Evolutionary conservation across 2,329 filamentous ascomycete species (phyloP), one percentile per base, ranked within the genome.

Genomic region (Leptographium galeiforme): DNA sequence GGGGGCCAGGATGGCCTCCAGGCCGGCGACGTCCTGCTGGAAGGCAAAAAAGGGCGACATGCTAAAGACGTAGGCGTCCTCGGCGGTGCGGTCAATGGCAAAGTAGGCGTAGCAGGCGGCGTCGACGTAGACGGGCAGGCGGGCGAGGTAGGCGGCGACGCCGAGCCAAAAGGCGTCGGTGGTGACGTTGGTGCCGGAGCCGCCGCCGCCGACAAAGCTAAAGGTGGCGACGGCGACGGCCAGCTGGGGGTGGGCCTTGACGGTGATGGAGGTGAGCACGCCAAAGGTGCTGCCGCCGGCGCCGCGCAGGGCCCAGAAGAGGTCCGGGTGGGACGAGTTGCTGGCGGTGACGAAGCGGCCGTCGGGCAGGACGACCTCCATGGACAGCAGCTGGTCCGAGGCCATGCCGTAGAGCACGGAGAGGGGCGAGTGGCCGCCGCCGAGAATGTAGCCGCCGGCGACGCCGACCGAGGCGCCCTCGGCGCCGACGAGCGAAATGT

Each of bases 351-450:
- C 62, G 25, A 72, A 66, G 6, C 63, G 58, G 14, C 75, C 75
- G 55, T 69, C 67, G 12, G 72, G 67, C 7, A 70, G 71, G 8
- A 78, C 70, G 14, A 77, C 66, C 53, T 78, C 67, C 55, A 74
- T 65, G 34, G 69, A 64, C 16, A 78, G 63, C 8, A 75, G 67
- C 51, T 76, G 70, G 60, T 78, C 75, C 8, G 72, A 67, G 2
- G 66, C 75, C 62, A 78, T 70, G 56, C 78, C 69, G 57, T 74
- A 74, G 40, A 72, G 61, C 52, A 68, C 68, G 12, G 71, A 72
- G 52, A 82, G 59, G 2, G 76, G 76, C 12, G 72, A 74, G 62
- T 81, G 76, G 0, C 78, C 78, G 45, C 75, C 78, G 13, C 75
- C 77, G 43, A 71, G 60, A 12, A 68, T 64, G 58, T 70, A 74